Base-by-base conservation (phyloP, 1,139 yeast genomes). In the Diutina rugosa region DNA sequence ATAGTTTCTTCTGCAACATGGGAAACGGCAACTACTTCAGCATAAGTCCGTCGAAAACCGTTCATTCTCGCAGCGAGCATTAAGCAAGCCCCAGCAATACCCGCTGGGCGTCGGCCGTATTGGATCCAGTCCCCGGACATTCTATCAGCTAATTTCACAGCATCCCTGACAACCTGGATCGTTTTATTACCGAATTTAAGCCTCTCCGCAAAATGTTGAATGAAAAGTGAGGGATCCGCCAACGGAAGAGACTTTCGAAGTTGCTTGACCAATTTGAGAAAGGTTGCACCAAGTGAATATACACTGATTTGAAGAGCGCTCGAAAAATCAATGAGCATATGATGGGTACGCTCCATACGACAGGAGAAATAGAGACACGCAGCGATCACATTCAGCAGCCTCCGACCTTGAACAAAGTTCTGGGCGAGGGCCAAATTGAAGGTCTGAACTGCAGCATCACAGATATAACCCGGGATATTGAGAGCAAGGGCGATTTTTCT, bases 31-130 rank as follows among this genome's bases (percentile, higher is more conserved):
- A 93, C 97, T 57, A 95, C 86, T 67, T 95, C 98, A 1, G 93
- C 82, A 69, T 93, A 97, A 4, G 96, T 86, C 64, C 98, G 78
- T 64, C 97, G 79, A 67, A 88, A 84, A 65, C 91, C 91, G 70
- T 93, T 93, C 98, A 93, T 93, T 69, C 99, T 79, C 3, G 97
- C 93, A 0, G 99, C 99, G 56, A 93, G 72, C 55, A 95, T 69
- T 2, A 93, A 79, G 69, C 98, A 90, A 0, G 99, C 99, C 35
- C 99, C 99, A 0, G 99, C 99, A 56, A 93, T 82, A 65, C 99
- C 99, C 0, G 99, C 98, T 0, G 99, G 99, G 60, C 99, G 79
- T 67, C 99, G 80, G 44, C 99, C 99, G 68, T 90, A 95, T 65
- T 86, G 88, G 61, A 93, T 87, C 97, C 98, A 93, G 67, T 93